A percentile compares a stretch with the other conserved stretches of the same genome.
Evolutionary conservation across 148 eudicot species (phyloP).

Genomic region (Amaranthus hypochondriacus): DNA sequence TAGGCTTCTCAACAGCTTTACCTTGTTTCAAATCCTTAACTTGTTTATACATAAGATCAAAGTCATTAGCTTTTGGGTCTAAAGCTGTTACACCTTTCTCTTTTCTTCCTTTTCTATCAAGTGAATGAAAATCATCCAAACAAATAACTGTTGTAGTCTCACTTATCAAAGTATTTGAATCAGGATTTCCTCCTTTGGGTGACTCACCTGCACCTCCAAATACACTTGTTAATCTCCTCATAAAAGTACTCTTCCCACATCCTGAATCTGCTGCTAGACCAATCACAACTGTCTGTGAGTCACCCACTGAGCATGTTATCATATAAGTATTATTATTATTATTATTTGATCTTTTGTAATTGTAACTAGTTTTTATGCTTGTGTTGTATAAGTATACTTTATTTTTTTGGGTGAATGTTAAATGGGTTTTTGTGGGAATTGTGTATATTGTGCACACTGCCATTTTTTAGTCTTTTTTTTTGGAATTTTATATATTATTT

Average conservation of each 20-base stretch:
- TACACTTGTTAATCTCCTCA: conserved; percentile 90
- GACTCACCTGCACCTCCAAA: conserved; percentile 96
- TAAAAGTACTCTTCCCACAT: conserved; percentile 95
- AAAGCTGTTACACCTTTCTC: conserved; percentile 95
- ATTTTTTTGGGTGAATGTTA: conserved; percentile 42
- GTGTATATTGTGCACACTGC: conserved; percentile 75
- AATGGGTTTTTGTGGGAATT: conserved; percentile 56
- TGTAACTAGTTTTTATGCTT: conserved; percentile 8
- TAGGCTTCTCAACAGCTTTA: conserved; percentile 72
- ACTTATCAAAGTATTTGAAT: conserved; percentile 83
- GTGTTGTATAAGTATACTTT: conserved; percentile 54
- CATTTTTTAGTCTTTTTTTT: conserved; percentile 35
- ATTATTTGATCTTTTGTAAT: conserved; percentile 19
- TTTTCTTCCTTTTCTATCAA: conserved; percentile 84
- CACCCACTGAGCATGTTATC: conserved; percentile 55
- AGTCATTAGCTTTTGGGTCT: conserved; percentile 81
- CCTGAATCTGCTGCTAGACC: conserved; percentile 97
- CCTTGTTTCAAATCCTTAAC: conserved; percentile 87
- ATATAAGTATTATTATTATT: conserved; percentile 14
- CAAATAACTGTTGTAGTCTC: conserved; percentile 94
- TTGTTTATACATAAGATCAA: conserved; percentile 97
- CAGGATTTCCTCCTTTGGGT: conserved; percentile 92
- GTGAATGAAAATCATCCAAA: conserved; percentile 86
- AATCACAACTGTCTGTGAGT: conserved; percentile 62
- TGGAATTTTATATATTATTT: background rate